phyloP scores from a whole-genome alignment of 176 grass and related monocot genomes.

The Musa acuminata region DNA sequence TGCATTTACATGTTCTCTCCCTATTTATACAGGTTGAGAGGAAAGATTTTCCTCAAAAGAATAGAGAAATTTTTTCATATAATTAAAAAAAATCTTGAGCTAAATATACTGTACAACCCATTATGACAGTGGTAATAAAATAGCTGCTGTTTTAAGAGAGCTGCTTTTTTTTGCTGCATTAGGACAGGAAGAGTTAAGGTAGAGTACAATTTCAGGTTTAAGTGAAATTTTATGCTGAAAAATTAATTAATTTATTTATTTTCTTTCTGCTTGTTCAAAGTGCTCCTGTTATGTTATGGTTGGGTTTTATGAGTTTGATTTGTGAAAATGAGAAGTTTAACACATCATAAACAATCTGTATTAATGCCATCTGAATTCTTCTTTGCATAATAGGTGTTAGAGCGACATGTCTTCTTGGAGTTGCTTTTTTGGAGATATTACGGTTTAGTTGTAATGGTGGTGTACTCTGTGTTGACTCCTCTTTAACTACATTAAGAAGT shows the following conservation, averaged over 20 bases:
- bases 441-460: conserved; percentile 92
- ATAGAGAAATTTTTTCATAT: too few species aligned
- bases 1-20: too few species aligned
- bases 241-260: not conserved
- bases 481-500: conserved; percentile 67
- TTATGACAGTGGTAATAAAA: conserved; percentile 85
- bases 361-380: conserved; percentile 15
- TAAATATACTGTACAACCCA: conserved; percentile 89
- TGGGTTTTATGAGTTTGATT: not conserved
- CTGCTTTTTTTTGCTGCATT: too few species aligned
- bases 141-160: conserved; percentile 58
- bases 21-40: too few species aligned
- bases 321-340: not conserved
- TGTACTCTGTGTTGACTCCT: conserved; percentile 49
- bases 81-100: too few species aligned
- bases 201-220: conserved; percentile 94
- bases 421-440: conserved; percentile 91
- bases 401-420: conserved; percentile 84
- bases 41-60: too few species aligned
- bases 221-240: conserved; percentile 19
- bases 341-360: conserved; percentile 8
- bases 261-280: not conserved
- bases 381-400: conserved; percentile 65
- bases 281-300: not conserved
- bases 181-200: conserved; percentile 84